A percentile compares a stretch with the other conserved stretches of the same genome.
Conservation (phyloP, 169 alveolate species). For the Condylostoma magnum region DNA sequence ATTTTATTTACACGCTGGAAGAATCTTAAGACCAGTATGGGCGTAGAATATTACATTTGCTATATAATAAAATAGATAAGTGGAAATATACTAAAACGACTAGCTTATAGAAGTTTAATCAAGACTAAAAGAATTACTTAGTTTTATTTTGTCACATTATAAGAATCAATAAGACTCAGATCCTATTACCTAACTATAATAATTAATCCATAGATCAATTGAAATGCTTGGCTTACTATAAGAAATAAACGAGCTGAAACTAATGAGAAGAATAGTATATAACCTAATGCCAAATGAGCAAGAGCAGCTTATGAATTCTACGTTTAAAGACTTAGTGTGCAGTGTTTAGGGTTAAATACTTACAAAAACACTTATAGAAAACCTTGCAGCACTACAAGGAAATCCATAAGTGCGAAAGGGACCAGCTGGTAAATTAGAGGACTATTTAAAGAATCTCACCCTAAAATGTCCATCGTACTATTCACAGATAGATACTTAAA, state of each 20-base stretch:
- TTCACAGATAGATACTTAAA: slow-evolving; percentile 8
- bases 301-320: background rate
- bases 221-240: background rate
- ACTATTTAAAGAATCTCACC: background rate
- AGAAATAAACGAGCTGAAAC: background rate
- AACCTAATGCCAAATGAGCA: slow-evolving; percentile 3
- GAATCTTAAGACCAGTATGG: slow-evolving; percentile 28
- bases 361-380: slow-evolving; percentile 15
- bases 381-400: background rate
- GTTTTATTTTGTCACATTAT: background rate
- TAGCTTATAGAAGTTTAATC: background rate
- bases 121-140: background rate
- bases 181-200: slow-evolving; percentile 1
- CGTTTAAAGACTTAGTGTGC: slow-evolving; percentile 8
- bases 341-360: background rate
- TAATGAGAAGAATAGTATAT: slow-evolving; percentile 5
- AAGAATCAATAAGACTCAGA: background rate
- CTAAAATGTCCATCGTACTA: background rate
- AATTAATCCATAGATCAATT: background rate
- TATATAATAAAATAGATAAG: background rate
- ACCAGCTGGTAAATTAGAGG: background rate
- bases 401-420: background rate
- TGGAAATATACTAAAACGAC: background rate
- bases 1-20: background rate
- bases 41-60: slow-evolving; percentile 14